These are phyloP conservation scores for Dryas integrifolia DNA, from an alignment of 331 rosid species.

Conservation along the genomic window DNA sequence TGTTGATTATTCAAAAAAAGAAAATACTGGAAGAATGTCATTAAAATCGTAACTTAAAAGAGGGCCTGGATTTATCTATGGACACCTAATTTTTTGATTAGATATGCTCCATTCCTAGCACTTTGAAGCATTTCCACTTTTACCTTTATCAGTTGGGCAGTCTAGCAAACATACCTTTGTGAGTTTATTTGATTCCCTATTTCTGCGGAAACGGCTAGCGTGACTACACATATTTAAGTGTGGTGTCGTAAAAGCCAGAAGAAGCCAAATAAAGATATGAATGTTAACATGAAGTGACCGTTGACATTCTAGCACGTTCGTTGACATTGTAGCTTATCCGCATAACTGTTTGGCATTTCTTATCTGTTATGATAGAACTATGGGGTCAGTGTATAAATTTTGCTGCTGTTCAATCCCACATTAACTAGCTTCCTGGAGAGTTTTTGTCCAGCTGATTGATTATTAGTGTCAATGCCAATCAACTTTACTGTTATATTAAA, in stretches of 20 bases:
- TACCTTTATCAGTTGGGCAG: neutral
- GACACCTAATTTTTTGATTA: neutral
- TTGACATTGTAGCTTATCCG: no score
- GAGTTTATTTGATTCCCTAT: neutral
- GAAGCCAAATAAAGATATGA: neutral
- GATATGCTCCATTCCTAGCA: neutral
- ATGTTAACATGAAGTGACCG: neutral
- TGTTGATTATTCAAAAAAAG: no score
- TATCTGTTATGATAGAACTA: neutral
- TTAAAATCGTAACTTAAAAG: neutral
- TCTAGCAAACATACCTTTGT: neutral
- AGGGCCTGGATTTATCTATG: neutral
- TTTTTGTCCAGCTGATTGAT: neutral
- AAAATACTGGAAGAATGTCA: neutral
- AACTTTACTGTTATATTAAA: neutral
- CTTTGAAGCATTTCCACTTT: neutral
- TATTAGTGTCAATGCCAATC: neutral
- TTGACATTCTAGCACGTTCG: neutral
- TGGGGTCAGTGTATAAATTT: neutral
- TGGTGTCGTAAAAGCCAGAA: neutral
- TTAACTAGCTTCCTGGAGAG: neutral
- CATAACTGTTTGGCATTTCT: neutral
- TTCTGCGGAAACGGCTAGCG: neutral
- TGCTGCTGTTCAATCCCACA: neutral
- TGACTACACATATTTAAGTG: neutral